phyloP scores from a whole-genome alignment of 441 rosid species.

The Adansonia gregorii region DNA sequence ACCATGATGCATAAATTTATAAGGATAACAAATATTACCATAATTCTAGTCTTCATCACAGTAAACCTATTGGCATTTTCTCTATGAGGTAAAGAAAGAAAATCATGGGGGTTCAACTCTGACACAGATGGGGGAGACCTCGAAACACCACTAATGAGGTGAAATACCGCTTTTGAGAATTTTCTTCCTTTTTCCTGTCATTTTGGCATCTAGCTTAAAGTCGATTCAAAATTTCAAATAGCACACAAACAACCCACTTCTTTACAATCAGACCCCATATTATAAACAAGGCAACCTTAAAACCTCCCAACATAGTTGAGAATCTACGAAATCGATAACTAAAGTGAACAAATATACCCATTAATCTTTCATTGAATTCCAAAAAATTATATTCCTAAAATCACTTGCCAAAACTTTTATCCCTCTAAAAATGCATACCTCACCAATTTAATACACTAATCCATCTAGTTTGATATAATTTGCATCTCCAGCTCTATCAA shows the following conservation, averaged over 20 bases:
- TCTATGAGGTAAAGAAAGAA: neutral
- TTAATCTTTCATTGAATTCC: neutral
- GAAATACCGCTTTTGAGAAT: neutral
- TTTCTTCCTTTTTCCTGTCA: neutral
- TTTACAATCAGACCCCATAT: neutral
- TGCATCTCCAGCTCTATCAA: neutral
- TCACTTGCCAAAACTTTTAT: neutral
- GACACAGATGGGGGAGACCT: neutral
- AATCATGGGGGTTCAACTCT: neutral
- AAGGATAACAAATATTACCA: neutral
- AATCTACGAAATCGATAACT: neutral
- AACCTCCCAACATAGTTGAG: neutral
- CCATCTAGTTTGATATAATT: neutral
- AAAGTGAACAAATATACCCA: neutral
- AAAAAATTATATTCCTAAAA: neutral
- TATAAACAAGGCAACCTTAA: neutral
- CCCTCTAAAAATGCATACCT: neutral
- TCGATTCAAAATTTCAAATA: neutral
- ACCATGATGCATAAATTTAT: neutral
- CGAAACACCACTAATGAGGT: neutral
- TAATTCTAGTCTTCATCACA: neutral
- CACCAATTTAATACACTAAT: neutral
- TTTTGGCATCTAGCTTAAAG: neutral
- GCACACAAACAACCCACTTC: neutral
- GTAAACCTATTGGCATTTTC: neutral